Evolutionary conservation across 2,329 filamentous ascomycete genomes (phyloP).

Genomic region (Cladosporium colombiae): DNA sequence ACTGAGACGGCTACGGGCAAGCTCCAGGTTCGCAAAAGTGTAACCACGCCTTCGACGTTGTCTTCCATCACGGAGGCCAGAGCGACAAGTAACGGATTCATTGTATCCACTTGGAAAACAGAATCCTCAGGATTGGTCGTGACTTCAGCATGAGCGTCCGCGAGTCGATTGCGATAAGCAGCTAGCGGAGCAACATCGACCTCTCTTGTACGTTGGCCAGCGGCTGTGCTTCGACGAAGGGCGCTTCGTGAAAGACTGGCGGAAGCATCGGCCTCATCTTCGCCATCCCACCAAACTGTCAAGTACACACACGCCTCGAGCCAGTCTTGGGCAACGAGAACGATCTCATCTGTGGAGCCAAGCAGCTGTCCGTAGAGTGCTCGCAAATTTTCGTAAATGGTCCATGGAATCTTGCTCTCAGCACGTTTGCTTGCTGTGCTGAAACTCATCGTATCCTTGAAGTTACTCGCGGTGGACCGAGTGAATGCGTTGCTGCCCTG

Average conservation of each 20-base stretch:
- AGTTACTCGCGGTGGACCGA: constrained; percentile 29
- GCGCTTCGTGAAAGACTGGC: constrained; percentile 49
- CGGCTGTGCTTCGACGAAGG: constrained; percentile 35
- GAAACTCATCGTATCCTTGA: constrained; percentile 54
- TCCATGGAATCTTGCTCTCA: constrained; percentile 84
- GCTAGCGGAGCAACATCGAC: constrained; percentile 59
- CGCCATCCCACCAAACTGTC: constrained; percentile 89
- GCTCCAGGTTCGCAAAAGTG: constrained; percentile 76
- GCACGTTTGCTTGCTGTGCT: constrained; percentile 70
- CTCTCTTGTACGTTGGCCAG: constrained; percentile 42
- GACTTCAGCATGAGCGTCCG: constrained; percentile 65
- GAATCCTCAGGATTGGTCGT: constrained; percentile 65
- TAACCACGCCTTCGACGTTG: constrained; percentile 73
- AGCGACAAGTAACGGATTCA: constrained; percentile 75
- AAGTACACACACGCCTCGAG: constrained; percentile 82
- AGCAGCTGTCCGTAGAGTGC: constrained; percentile 79
- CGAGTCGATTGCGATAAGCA: constrained; percentile 73
- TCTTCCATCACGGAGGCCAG: constrained; percentile 81
- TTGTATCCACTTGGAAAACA: constrained; percentile 71
- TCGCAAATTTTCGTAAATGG: constrained; percentile 81
- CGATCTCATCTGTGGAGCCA: constrained; percentile 72
- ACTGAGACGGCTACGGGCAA: constrained; percentile 75
- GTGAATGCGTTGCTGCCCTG: constrained; percentile 34
- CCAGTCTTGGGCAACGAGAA: constrained; percentile 83
- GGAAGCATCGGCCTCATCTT: constrained; percentile 54